These are phyloP conservation scores for Geotrichum cucujoidarum DNA, from an alignment of 1,139 yeast species.

Conservation along the genomic window DNA sequence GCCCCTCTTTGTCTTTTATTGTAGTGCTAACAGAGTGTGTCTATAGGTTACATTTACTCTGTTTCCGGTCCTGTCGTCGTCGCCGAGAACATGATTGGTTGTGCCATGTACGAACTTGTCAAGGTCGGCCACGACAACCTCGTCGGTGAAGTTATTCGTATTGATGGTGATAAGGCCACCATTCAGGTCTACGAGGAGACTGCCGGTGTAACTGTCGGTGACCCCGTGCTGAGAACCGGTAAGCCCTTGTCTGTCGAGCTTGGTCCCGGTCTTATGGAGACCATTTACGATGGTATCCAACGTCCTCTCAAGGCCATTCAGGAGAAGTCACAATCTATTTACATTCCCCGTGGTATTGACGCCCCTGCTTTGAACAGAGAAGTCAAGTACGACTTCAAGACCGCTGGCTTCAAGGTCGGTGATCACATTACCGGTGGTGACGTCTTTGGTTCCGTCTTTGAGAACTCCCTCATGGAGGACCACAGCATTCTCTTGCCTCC, in stretches of 20 bases:
- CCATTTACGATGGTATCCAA: slow-evolving; percentile 98
- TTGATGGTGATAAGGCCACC: slow-evolving; percentile 93
- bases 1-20: neutral
- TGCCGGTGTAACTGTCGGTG: slow-evolving; percentile 98
- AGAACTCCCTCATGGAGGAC: slow-evolving; percentile 84
- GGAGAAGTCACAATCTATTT: slow-evolving; percentile 80
- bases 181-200: slow-evolving; percentile 99
- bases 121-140: slow-evolving; percentile 95
- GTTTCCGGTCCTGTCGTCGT: slow-evolving; percentile 97
- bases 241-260: slow-evolving; percentile 95
- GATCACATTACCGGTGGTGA: slow-evolving; percentile 99
- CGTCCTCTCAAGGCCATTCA: slow-evolving; percentile 93
- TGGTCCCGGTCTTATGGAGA: slow-evolving; percentile 99
- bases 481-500: slow-evolving; percentile 96
- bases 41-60: slow-evolving; percentile 60
- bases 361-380: slow-evolving; percentile 88
- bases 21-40: neutral
- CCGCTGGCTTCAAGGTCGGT: slow-evolving; percentile 75
- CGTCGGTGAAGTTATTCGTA: slow-evolving; percentile 97
- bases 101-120: slow-evolving; percentile 97
- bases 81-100: slow-evolving; percentile 97
- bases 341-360: slow-evolving; percentile 97
- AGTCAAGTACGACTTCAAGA: slow-evolving; percentile 78
- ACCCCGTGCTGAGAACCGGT: slow-evolving; percentile 96
- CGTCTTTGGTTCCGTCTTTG: slow-evolving; percentile 87